Base-by-base conservation (phyloP, 805 yeast species). In the Ogataea nitratoaversa region DNA sequence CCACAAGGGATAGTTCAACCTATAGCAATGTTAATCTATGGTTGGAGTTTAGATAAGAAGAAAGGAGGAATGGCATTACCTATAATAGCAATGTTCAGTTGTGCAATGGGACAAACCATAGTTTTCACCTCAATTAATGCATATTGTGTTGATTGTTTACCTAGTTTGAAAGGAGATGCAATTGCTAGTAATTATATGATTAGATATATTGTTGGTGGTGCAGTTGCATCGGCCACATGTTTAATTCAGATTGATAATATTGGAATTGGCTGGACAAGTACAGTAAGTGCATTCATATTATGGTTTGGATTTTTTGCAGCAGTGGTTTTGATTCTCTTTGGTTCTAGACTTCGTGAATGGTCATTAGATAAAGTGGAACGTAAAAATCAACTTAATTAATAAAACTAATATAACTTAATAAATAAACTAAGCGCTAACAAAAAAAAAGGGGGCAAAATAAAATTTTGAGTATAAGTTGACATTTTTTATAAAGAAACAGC, bases 1-100 rank as follows among this genome's bases (percentile, higher is more conserved):
- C 64, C 73, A 0, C 53, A 63, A 23, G 74, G 76, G 0, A n/a
- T 75, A 3, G 49, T 72, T 0, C 62, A 70, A 36, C 82, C 82
- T 0, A 63, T 50, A 0, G 46, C 71, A 8, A 65, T 69, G 34
- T 49, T 78, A 8, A 62, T 75, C 1, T 78, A 76, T 52, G 84
- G 82, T 0, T 76, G 82, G 81, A 45, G 68, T 9, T 43, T 76
- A 13, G 69, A 74, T 38, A 61, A 67, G 41, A 60, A 66, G 37
- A 66, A 65, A 38, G 82, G 82, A 16, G 82, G 82, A 1, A 68
- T 71, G 65, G 74, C 78, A 0, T 57, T 78, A 3, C 81, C 82
- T 1, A 65, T 76, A 7, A 61, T 76, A 2, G 59, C 67, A 42
- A 58, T 77, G 68, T 75, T 75, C 44, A 19, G 68, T 17, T 62